Evolutionary conservation across 2,329 filamentous ascomycete species (phyloP), one percentile per base, ranked within the genome.

Genomic region (Cladosporium austrohemisphaericum): DNA sequence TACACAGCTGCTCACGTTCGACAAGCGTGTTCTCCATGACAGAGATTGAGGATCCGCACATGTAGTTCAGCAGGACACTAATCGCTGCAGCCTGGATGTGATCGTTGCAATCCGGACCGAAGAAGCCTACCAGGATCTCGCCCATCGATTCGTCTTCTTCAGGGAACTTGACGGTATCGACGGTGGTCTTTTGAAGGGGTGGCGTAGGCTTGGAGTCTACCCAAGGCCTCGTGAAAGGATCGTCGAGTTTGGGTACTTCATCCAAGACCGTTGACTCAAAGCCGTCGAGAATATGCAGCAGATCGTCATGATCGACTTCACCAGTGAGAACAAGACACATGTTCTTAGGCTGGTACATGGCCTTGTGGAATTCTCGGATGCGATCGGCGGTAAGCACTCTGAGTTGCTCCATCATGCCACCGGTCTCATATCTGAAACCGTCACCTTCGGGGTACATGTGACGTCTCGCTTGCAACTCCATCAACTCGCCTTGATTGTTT

Each of bases 331-430:
- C 80, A 22, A 98, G 73, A 56, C 91, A 94, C 52, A 98, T 74
- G 62, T 98, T 98, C 65, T 91, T 92, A 3, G 93, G 93, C 66
- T 97, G 92, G 64, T 98, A 98, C 92, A 98, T 97, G 56, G 91
- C 87, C 54, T 84, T 84, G 68, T 98, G 93, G 62, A 97, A 98
- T 51, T 85, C 82, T n/a, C 93, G 84, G 57, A 98, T 98, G 31
- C 90, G 84, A 45, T 96, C 86, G 1, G 90, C 83, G 0, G 89
- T 93, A 38, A 98, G 73, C 3, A 90, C 83, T 33, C 93, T 84
- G 41, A 98, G 76, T 26, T 90, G 86, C 60, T 95, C 88, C 74
- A 94, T 94, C 85, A 96, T 89, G 11, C 93, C 93, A 10, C 93
- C 93, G n/a, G 93, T 98, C 70, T 98, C 93, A 60, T 96, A 97